Percentiles rank a stretch among this genome's conserved stretches.
Evolutionary conservation across 176 grass and related monocot genomes (phyloP).

Genomic region (Eleusine indica): DNA sequence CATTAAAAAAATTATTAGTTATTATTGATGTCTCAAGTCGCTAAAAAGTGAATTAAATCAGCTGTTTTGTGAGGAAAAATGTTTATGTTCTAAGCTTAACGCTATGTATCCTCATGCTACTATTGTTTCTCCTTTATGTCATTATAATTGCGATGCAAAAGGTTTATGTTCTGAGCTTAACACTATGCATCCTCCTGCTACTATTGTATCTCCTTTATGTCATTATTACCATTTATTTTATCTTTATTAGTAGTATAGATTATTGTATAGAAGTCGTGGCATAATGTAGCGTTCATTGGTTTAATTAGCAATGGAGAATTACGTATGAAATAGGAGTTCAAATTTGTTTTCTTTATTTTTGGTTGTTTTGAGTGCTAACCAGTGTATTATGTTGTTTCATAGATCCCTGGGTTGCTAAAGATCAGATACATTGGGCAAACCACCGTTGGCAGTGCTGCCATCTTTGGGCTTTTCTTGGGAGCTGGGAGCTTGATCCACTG

Average conservation of each 20-base stretch:
- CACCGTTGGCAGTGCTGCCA: conserved; percentile 77
- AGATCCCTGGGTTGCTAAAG: conserved; percentile 91
- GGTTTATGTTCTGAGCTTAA: background rate
- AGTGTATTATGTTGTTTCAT: conserved; percentile 14
- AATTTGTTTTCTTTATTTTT: background rate
- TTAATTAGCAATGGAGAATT: background rate
- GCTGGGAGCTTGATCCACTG: conserved; percentile 98
- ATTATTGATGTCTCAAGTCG: background rate
- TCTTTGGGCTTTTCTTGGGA: conserved; percentile 90
- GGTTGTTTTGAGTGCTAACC: background rate
- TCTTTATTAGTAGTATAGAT: background rate
- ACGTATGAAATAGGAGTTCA: background rate
- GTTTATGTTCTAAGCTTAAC: background rate
- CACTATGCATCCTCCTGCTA: background rate
- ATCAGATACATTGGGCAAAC: conserved; percentile 89
- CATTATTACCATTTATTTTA: conserved; percentile 6
- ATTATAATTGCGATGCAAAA: background rate
- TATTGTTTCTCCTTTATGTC: background rate
- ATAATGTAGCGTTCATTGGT: background rate
- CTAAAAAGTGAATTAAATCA: background rate
- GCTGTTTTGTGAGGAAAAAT: background rate
- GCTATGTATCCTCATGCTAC: background rate
- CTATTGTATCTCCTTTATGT: background rate
- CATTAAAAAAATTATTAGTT: background rate
- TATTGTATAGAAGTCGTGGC: background rate